Evolutionary conservation across 176 grass and related monocot species (phyloP), one percentile per base, ranked within the genome.

Genomic region (Saccharum spontaneum): DNA sequence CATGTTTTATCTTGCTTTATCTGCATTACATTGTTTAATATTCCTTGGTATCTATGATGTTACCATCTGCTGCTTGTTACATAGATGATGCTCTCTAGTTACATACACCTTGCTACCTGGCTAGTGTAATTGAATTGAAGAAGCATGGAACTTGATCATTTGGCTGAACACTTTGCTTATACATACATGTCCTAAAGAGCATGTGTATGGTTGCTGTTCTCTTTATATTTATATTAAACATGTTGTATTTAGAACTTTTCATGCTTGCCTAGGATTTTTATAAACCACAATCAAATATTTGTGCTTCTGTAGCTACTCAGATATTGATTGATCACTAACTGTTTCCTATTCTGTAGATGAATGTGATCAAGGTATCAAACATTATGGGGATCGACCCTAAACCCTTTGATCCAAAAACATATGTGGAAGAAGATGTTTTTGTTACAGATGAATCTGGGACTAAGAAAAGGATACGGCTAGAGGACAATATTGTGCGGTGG

Each of bases 401-500:
- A 78, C 88, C 93, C 38, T 98, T 98, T 80, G 89, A 98, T 84
- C 91, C 89, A 11, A 98, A 98, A 84, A 95, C 96, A 43, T 95
- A 92, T 49, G 96, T 92, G 26, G 96, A 98, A 82, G 96, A 95
- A 79, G 93, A 98, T 89, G 93, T 78, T 78, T 94, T 92, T 40
- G 80, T 98, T 55, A 94, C 91, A 62, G 96, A 98, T 92, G 93
- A 95, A 92, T 92, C 87, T 65, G 96, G 96, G 62, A 87, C 63
- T 28, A 90, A 95, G 81, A 98, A 98, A 92, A 90, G 84, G 57
- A 95, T 98, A 91, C 83, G 93, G 59, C 74, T 98, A 16, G 91
- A 92, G 86, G 93, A 98, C 79, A 98, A 98, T 86, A 98, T 98
- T 78, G 86, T 98, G 59, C 93, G 93, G 52, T 98, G 96, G 93